Conservation (phyloP, 1,284 basidiomycete species). For the Tylopilus orsonianus region DNA sequence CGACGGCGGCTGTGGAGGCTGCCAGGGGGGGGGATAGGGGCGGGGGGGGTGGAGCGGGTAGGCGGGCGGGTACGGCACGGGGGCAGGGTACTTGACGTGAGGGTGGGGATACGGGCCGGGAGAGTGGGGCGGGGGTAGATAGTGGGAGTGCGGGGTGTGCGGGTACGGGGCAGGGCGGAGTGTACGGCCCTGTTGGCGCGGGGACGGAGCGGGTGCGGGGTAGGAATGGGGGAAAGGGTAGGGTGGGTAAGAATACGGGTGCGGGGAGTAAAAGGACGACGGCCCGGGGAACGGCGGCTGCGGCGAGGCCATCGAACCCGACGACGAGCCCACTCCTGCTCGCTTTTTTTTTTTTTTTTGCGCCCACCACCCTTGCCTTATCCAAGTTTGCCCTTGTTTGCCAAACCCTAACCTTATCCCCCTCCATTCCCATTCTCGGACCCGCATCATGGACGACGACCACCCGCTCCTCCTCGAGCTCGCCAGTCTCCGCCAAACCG, state of each 20-base stretch:
- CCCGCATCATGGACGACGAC: constrained; percentile 39
- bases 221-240: constrained; percentile 26
- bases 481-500: constrained; percentile 58
- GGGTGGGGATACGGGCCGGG: constrained; percentile 19
- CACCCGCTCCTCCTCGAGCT: constrained; percentile 71
- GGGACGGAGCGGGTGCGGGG: constrained; percentile 21
- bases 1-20: constrained; percentile 12
- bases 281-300: constrained; percentile 29
- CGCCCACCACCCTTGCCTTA: constrained; percentile 3
- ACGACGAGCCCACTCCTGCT: not conserved
- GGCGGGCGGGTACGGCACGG: constrained; percentile 22
- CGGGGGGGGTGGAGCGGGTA: constrained; percentile 23
- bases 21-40: constrained; percentile 28
- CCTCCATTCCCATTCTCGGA: too few species aligned
- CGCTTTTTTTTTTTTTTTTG: not conserved
- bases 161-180: constrained; percentile 24
- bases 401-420: constrained; percentile 26
- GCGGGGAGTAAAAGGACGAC: constrained; percentile 21
- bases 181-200: too few species aligned
- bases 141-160: constrained; percentile 19
- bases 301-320: constrained; percentile 16
- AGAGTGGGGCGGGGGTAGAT: constrained; percentile 21
- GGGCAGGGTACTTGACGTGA: constrained; percentile 22
- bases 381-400: constrained; percentile 27
- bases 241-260: constrained; percentile 14